Evolutionary conservation across 306 rosid genomes (phyloP).

Genomic region (Mimosa bimucronata): DNA sequence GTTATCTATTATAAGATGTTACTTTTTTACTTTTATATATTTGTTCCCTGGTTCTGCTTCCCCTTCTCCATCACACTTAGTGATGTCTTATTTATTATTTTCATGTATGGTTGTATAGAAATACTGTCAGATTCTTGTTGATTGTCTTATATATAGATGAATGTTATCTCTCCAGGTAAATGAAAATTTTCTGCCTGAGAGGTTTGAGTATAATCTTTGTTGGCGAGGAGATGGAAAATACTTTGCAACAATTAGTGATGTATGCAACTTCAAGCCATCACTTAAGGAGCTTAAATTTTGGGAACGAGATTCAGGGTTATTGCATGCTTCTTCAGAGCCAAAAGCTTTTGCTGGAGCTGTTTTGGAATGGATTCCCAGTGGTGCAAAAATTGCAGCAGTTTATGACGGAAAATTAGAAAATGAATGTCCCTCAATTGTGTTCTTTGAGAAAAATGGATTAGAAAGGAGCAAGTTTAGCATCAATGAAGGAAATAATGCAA

Average conservation of each 20-base stretch:
- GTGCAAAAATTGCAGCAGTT: constrained; percentile 90
- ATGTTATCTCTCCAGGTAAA: constrained; percentile 60
- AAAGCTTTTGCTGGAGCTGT: constrained; percentile 64
- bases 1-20: not conserved
- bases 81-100: not conserved
- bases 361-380: constrained; percentile 98
- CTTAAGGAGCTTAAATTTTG: constrained; percentile 76
- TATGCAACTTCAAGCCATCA: constrained; percentile 36
- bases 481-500: constrained; percentile 57
- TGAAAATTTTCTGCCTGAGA: constrained; percentile 35
- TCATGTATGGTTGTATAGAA: not conserved
- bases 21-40: not conserved
- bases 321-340: constrained; percentile 76
- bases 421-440: constrained; percentile 71
- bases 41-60: not conserved
- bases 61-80: not conserved
- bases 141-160: constrained; percentile 24
- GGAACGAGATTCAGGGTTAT: constrained; percentile 82
- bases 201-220: constrained; percentile 52
- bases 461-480: constrained; percentile 79
- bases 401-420: constrained; percentile 63
- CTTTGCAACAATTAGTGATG: constrained; percentile 67
- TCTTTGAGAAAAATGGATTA: constrained; percentile 92
- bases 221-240: constrained; percentile 98
- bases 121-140: constrained; percentile 3